A percentile compares a stretch with the other conserved stretches of the same genome.
Evolutionary conservation across 2,329 filamentous ascomycete genomes (phyloP).

Genomic region (Magnaporthiopsis incrustans): DNA sequence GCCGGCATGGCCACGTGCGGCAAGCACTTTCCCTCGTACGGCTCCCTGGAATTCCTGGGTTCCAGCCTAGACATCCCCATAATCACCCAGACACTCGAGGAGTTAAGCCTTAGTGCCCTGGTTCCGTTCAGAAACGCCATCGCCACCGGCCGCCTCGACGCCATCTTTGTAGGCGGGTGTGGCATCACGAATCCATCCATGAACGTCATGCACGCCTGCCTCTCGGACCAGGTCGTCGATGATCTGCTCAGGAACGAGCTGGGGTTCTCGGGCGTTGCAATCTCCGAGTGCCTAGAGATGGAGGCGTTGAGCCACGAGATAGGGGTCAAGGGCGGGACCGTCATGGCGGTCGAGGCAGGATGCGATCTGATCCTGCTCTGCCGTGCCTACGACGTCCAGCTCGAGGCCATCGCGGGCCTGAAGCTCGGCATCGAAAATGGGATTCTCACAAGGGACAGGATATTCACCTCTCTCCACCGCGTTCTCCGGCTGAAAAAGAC

Average conservation of each 20-base stretch:
- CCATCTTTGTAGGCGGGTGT: conserved; percentile 93
- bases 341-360: conserved; percentile 95
- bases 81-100: conserved; percentile 89
- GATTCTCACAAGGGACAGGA: conserved; percentile 73
- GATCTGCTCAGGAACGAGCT: conserved; percentile 82
- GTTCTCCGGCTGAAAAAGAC: conserved; percentile 74
- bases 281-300: conserved; percentile 96
- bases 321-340: conserved; percentile 90
- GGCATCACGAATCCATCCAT: conserved; percentile 86
- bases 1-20: conserved; percentile 83
- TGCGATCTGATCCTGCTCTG: conserved; percentile 89
- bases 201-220: conserved; percentile 90
- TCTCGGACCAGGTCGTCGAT: conserved; percentile 89
- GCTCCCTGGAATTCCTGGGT: conserved; percentile 86
- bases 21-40: conserved; percentile 95
- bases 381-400: conserved; percentile 77
- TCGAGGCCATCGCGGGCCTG: conserved; percentile 84
- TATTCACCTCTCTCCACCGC: conserved; percentile 71
- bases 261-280: conserved; percentile 83
- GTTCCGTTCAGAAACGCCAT: conserved; percentile 91
- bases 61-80: conserved; percentile 89
- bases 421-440: conserved; percentile 86
- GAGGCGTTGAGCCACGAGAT: conserved; percentile 92
- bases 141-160: conserved; percentile 69
- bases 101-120: conserved; percentile 82